These are phyloP conservation scores for Sporothrix brasiliensis DNA, from an alignment of 2,329 filamentous ascomycete genomes.

Conservation along the genomic window DNA sequence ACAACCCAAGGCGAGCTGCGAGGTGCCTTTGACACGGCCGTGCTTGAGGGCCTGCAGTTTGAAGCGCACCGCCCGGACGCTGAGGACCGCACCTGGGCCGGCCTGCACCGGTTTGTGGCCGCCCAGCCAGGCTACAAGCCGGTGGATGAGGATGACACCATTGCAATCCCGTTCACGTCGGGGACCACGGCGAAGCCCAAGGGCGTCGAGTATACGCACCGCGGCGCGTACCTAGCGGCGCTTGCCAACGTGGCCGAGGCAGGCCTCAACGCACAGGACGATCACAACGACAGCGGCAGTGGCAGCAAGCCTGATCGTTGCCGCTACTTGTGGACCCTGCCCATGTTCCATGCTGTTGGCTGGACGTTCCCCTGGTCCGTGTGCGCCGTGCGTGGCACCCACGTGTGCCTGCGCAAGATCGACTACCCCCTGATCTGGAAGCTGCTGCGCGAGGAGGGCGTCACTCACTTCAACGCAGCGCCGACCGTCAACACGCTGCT, in stretches of 20 bases:
- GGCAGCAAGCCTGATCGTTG: conserved; percentile 59
- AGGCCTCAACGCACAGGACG: conserved; percentile 63
- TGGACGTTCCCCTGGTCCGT: conserved; percentile 94
- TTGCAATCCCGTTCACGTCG: conserved; percentile 91
- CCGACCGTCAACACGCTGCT: conserved; percentile 95
- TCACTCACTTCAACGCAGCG: conserved; percentile 95
- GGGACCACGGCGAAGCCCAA: conserved; percentile 92
- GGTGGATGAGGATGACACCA: conserved; percentile 73
- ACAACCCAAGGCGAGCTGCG: conserved; percentile 70
- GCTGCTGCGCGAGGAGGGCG: conserved; percentile 78
- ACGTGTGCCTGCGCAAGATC: conserved; percentile 92
- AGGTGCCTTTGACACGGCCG: conserved; percentile 80
- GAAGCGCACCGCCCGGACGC: conserved; percentile 55
- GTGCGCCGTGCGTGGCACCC: conserved; percentile 86
- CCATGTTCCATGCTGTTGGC: conserved; percentile 76
- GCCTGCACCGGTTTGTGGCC: conserved; percentile 63
- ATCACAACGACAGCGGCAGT: neutral
- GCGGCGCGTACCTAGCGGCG: conserved; percentile 82
- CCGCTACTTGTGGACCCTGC: conserved; percentile 87
- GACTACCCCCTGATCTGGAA: conserved; percentile 94
- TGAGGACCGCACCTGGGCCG: conserved; percentile 60
- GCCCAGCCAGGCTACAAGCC: conserved; percentile 41
- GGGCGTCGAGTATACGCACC: conserved; percentile 88
- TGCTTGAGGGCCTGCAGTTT: conserved; percentile 75
- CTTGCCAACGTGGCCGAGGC: conserved; percentile 87